Evolutionary conservation across 441 rosid genomes (phyloP), one percentile per base, ranked within the genome.

Genomic region (Eugenia klotzschiana): DNA sequence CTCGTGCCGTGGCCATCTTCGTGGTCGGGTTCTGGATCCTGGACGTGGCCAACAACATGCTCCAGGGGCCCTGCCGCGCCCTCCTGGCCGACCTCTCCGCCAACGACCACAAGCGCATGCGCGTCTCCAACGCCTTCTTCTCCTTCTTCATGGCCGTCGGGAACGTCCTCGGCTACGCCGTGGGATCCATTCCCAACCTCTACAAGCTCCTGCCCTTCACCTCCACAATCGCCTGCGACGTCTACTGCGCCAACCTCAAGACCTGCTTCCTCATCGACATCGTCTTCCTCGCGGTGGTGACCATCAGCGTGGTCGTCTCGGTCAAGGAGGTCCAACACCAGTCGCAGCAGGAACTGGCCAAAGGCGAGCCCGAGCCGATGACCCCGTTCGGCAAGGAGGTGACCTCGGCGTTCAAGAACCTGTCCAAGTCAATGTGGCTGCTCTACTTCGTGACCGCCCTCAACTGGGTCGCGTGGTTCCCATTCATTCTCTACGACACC

Each of bases 91-190:
- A 96, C 83, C 88, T 96, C 8, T 88, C 99, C 3, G 97, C 92
- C 0, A 84, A 81, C 3, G 86, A 87, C 85, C 93, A 94, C 7
- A 90, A 58, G 81, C 92, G 89, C 84, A 94, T 91, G 54, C 87
- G 98, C 4, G 81, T 85, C 1, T 93, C 98, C 6, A 96, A 95
- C 87, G 88, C 94, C 5, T 86, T 93, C 79, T 85, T 25, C 87
- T 92, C 98, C 20, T 95, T 95, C 84, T 96, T 96, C 90, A 96
- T 95, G 99, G 99, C 98, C 25, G 90, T 96, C 13, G 99, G 99
- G 5, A 93, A 93, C 88, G 92, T 95, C 37, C 91, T 96, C 8
- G 99, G 99, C 13, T 95, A 79, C 86, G 96, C 95, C 53, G 95
- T 94, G 8, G 98, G 99, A 2, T 90, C 95, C 25, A 90, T 92